These are phyloP conservation scores for Hydrangea macrophylla DNA, from an alignment of 148 eudicot genomes.

Conservation along the genomic window DNA sequence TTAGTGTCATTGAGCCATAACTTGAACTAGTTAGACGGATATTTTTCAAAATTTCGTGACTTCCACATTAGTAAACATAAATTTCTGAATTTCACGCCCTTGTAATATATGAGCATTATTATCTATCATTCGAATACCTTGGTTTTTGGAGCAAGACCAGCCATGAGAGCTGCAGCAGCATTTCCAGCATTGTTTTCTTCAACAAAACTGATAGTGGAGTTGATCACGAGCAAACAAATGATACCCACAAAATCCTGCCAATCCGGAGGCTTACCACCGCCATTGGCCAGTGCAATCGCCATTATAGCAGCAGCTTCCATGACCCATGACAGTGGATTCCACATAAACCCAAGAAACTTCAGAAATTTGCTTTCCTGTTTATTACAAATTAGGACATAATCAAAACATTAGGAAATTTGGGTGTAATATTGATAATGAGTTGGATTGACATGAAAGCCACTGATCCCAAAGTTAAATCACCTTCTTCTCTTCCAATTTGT, in stretches of 20 bases:
- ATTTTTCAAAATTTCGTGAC: no score
- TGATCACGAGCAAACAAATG: conserved; percentile 17
- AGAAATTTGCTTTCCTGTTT: conserved; percentile 36
- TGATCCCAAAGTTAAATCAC: neutral
- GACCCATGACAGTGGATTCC: conserved; percentile 50
- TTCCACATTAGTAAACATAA: no score
- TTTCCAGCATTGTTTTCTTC: conserved; percentile 39
- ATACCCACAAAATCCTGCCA: conserved; percentile 42
- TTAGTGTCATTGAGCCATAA: no score
- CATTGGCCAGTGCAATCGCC: conserved; percentile 33
- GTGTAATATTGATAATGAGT: no score
- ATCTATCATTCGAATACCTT: no score
- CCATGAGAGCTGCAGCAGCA: conserved; percentile 35
- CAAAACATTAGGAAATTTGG: neutral
- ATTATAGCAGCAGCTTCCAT: conserved; percentile 44
- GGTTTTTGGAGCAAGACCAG: conserved; percentile 29
- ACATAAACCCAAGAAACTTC: conserved; percentile 45
- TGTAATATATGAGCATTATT: no score
- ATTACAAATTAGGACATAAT: no score
- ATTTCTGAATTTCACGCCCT: no score
- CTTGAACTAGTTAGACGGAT: no score
- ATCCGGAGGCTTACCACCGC: conserved; percentile 27
- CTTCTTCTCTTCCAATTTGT: conserved; percentile 21
- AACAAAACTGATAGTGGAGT: conserved; percentile 33
- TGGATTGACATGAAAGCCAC: no score